phyloP scores from a whole-genome alignment of 2,329 filamentous ascomycete genomes.

The Colletotrichum higginsianum region DNA sequence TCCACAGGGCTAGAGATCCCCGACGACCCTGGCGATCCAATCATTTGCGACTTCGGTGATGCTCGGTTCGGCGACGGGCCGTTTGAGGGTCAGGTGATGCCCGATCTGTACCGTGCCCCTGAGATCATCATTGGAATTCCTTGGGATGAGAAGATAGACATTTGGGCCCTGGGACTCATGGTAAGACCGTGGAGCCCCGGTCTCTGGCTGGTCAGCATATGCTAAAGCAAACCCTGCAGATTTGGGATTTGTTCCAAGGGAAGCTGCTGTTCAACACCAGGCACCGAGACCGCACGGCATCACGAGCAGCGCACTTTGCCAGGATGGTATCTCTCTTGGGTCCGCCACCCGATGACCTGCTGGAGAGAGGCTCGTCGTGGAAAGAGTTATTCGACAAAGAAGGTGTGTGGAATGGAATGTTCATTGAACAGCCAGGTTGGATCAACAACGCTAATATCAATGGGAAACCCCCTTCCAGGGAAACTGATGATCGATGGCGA shows the following conservation, averaged over 20 bases:
- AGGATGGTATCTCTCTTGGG: conserved; percentile 57
- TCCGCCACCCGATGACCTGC: conserved; percentile 51
- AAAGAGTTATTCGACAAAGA: conserved; percentile 45
- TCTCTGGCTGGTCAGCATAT: no score
- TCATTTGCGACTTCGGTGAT: conserved; percentile 52
- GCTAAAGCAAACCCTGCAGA: conserved; percentile 37
- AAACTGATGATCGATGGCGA: conserved; percentile 17
- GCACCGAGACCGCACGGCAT: conserved; percentile 44
- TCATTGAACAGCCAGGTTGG: no score
- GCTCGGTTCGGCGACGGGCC: conserved; percentile 46
- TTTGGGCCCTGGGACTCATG: conserved; percentile 47
- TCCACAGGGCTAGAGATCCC: conserved; percentile 48
- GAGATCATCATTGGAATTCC: conserved; percentile 53
- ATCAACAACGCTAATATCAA: not conserved
- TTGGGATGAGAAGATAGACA: conserved; percentile 53
- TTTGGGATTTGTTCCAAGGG: conserved; percentile 53
- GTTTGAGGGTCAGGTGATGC: conserved; percentile 50
- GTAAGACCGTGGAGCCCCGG: not conserved
- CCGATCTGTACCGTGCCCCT: conserved; percentile 52
- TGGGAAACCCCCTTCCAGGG: not conserved
- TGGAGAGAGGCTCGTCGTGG: conserved; percentile 49
- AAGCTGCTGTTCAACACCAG: conserved; percentile 47
- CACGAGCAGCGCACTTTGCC: conserved; percentile 49
- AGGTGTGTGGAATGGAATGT: conserved; percentile 20
- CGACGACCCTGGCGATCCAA: conserved; percentile 43